Evolutionary conservation across 129 eudicot genomes (phyloP).

Genomic region (Helianthus tuberosus): DNA sequence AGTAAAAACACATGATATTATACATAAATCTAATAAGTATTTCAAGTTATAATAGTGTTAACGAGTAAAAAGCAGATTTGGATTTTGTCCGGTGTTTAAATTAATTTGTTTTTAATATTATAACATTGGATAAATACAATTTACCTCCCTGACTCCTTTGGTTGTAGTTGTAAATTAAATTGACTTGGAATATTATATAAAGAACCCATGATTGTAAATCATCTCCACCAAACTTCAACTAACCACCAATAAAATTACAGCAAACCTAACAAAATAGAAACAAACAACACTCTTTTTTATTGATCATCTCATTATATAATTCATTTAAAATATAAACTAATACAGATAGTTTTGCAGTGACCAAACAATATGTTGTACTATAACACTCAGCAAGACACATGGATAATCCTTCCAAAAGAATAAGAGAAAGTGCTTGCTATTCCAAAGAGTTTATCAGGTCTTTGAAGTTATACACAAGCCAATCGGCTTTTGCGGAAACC

Average conservation of each 20-base stretch:
- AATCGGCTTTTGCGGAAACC: conserved; percentile 84
- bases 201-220: no score
- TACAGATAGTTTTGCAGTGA: conserved; percentile 11
- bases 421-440: conserved; percentile 29
- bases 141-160: no score
- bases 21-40: no score
- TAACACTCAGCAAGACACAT: not conserved
- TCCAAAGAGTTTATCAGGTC: conserved; percentile 72
- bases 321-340: not conserved
- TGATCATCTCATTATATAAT: not conserved
- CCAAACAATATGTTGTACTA: conserved; percentile 4
- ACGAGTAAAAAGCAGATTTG: no score
- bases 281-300: conserved; percentile 11
- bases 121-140: not conserved
- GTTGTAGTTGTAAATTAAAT: not conserved
- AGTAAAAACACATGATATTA: no score
- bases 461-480: conserved; percentile 81
- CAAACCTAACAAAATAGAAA: not conserved
- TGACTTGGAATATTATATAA: no score
- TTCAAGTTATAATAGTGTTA: no score
- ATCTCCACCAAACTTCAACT: no score
- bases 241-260: conserved; percentile 17
- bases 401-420: not conserved
- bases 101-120: not conserved
- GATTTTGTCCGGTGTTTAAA: no score